Conservation (phyloP, 495 filamentous ascomycete species). For the Pyronema domesticum region DNA sequence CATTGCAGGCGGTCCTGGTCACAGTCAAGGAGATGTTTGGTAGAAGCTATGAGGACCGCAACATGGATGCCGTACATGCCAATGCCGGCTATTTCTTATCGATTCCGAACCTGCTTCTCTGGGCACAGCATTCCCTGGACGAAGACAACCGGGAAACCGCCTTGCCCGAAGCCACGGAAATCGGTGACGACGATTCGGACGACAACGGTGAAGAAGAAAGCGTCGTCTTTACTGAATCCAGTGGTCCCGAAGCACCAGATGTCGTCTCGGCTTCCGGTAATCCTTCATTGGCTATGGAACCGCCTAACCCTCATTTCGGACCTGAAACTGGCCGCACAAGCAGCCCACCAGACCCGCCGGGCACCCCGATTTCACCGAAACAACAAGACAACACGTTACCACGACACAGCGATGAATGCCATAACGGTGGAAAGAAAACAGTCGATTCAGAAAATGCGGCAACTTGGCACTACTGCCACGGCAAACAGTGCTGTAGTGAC, state of each 20-base stretch:
- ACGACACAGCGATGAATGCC: too few species aligned
- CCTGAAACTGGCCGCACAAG: too few species aligned
- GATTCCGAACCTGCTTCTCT: not conserved
- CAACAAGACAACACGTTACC: too few species aligned
- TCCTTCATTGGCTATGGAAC: not conserved
- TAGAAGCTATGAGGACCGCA: not conserved
- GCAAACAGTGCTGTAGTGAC: not conserved
- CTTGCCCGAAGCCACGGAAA: not conserved
- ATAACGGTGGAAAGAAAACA: not conserved
- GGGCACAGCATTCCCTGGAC: not conserved
- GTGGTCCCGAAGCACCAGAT: not conserved
- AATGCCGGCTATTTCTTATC: not conserved
- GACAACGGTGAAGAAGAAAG: not conserved
- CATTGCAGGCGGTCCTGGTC: not conserved
- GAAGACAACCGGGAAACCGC: not conserved
- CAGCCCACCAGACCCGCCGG: too few species aligned
- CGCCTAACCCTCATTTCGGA: too few species aligned
- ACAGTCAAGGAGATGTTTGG: not conserved
- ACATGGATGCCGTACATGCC: not conserved
- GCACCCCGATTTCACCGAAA: too few species aligned
- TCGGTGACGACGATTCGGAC: not conserved
- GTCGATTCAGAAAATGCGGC: too few species aligned
- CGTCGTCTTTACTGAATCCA: not conserved
- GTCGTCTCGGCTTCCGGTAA: not conserved
- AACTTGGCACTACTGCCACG: constrained; percentile 1